Evolutionary conservation across 352 stramenopile species (phyloP).

Genomic region (Phytopythium montanum): DNA sequence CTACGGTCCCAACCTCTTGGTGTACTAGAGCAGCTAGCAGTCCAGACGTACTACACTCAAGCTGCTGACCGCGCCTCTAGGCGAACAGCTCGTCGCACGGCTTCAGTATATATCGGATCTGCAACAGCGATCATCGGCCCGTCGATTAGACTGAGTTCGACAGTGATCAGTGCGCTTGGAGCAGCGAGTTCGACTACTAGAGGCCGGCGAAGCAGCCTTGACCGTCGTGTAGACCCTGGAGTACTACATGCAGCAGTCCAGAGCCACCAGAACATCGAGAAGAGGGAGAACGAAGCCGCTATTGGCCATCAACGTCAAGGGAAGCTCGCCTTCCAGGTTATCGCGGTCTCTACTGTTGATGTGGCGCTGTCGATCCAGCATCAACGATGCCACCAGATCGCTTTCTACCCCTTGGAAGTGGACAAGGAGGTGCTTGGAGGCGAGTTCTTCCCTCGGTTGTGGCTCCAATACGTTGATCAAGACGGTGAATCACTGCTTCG

Average conservation of each 20-base stretch:
- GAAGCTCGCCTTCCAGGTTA: conserved; percentile 39
- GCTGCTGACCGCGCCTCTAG: background rate
- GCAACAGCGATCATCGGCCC: background rate
- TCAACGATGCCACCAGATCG: conserved; percentile 15
- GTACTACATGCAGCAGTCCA: background rate
- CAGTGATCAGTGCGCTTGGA: background rate
- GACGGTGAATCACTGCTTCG: conserved; percentile 7
- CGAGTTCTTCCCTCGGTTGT: conserved; percentile 23
- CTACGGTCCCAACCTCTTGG: background rate
- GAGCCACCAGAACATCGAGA: background rate
- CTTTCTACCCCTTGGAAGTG: conserved; percentile 18
- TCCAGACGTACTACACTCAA: background rate
- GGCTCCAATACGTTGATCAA: conserved; percentile 8
- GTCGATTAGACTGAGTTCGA: background rate
- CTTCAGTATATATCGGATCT: conserved; percentile 1
- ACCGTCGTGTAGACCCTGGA: background rate
- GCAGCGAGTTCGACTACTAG: background rate
- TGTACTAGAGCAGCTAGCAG: background rate
- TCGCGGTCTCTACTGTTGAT: conserved; percentile 24
- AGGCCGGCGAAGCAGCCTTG: background rate
- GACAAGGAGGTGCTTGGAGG: conserved; percentile 2
- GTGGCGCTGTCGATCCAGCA: conserved; percentile 15
- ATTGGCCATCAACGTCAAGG: background rate
- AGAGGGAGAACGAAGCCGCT: background rate
- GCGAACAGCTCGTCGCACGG: conserved; percentile 2